These are phyloP conservation scores for Neonectria magnoliae DNA, from an alignment of 2,329 filamentous ascomycete species.

Conservation along the genomic window DNA sequence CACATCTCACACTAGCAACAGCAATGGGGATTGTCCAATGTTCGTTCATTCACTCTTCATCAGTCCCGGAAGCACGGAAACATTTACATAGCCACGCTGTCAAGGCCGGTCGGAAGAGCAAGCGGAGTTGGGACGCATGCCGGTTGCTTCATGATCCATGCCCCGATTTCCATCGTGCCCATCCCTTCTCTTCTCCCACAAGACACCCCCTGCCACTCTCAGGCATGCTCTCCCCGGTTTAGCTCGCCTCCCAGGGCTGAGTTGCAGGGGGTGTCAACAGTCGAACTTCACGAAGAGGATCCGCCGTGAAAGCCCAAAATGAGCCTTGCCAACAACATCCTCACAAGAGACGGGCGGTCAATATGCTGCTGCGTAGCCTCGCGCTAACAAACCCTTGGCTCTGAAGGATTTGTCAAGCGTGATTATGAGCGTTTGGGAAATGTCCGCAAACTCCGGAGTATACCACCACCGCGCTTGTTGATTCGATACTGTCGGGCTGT, in stretches of 20 bases:
- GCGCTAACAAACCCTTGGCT: conserved; percentile 28
- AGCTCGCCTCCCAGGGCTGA: conserved; percentile 35
- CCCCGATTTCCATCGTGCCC: not conserved
- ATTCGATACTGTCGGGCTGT: not conserved
- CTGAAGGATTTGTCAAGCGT: conserved; percentile 26
- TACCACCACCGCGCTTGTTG: not conserved
- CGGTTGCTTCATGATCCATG: not conserved
- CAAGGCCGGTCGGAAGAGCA: conserved; percentile 3
- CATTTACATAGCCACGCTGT: conserved; percentile 15
- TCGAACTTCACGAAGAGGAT: conserved; percentile 1
- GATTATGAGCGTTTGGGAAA: conserved; percentile 11
- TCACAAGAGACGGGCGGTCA: conserved; percentile 15
- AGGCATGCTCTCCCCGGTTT: conserved; percentile 2
- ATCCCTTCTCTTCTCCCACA: conserved; percentile 7
- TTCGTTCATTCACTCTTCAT: not conserved
- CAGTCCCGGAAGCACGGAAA: conserved; percentile 1
- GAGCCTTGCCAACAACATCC: conserved; percentile 35
- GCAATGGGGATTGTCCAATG: not conserved
- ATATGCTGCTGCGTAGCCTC: conserved; percentile 33
- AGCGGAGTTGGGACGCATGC: not conserved
- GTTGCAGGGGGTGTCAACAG: conserved; percentile 25
- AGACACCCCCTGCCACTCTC: not conserved
- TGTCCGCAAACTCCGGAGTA: conserved; percentile 12
- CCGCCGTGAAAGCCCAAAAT: conserved; percentile 29
- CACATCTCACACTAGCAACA: not conserved